These are phyloP conservation scores for Diaporthe sp. DNA, from an alignment of 2,329 filamentous ascomycete genomes.

Conservation along the genomic window DNA sequence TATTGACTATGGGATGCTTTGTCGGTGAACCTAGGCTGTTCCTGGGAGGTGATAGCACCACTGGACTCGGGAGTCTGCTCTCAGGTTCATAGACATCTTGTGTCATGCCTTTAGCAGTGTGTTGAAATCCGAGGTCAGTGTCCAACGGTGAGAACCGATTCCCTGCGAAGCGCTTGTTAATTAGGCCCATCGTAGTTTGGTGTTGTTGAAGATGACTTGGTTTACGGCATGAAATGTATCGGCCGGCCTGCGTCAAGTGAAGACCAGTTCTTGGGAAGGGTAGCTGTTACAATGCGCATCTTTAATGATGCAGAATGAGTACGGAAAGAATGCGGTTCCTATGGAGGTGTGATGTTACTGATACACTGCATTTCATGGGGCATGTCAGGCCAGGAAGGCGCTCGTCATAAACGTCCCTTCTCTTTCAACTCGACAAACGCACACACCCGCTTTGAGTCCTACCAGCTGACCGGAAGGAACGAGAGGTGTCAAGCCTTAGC, in stretches of 20 bases:
- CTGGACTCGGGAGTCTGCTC: neutral
- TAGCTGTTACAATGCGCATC: neutral
- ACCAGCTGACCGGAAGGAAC: neutral
- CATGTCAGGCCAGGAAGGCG: neutral
- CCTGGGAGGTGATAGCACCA: neutral
- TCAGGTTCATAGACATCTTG: neutral
- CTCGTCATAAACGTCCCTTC: neutral
- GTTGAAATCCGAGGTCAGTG: neutral
- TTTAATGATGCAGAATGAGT: neutral
- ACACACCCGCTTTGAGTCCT: too few relatives aligned
- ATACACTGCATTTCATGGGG: too few relatives aligned
- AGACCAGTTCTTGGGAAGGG: too few relatives aligned
- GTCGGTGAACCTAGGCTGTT: neutral
- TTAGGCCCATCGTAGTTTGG: neutral
- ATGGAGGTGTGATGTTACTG: neutral
- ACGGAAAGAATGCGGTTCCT: neutral
- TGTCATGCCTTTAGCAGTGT: constrained; percentile 9
- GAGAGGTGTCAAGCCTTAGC: neutral
- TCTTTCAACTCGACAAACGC: neutral
- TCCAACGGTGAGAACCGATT: constrained; percentile 1
- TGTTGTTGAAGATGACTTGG: neutral
- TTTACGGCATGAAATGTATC: neutral
- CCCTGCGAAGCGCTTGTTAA: neutral
- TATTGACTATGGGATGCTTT: neutral
- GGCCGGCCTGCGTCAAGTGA: neutral